Base-by-base conservation (phyloP, 129 eudicot species). In the Solidago caesia region DNA sequence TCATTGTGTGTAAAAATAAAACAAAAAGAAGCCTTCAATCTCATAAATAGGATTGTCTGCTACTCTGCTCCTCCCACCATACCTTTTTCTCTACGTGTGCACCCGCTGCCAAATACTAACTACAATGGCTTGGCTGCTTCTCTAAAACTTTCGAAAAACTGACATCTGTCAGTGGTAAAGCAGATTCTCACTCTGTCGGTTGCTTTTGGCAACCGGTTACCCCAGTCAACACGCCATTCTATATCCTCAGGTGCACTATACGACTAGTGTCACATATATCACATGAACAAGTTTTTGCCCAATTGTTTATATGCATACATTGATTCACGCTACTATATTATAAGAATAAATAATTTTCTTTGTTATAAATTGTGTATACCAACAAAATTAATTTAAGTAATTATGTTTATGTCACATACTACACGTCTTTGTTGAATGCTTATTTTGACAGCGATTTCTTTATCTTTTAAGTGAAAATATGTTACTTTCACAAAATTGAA, bases 201-300 rank as follows among this genome's bases (percentile, higher is more conserved):
- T 77, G 79, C 72, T 33, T 65, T 70, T 56, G 56, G 75, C 69
- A 73, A 69, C 82, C 85, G 79, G 82, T 82, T 41, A 77, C 55
- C 78, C 42, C 27, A 8, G 49, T 65, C 15, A 27, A 72, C 75
- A 77, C 77, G 84, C 73, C 71, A 78, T 78, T 70, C 47, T 42
- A 25, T 42, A 14, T 52, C n/a, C 63, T 48, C 39, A 49, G 21
- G n/a, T 67, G 48, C 46, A 27, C 8, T 3, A 16, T 15, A 56
- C 7, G 7, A 56, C 39, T 21, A 21, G 39, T 33, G 39, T 33
- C 39, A 33, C 0, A 33, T 33, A 21, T 21, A 21, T 21, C 21
- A 21, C 21, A 21, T 21, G 21, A 21, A 21, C 21, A 21, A 21
- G 21, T 21, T 21, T 21, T 21, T 21, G 21, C 21, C 21, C 21